Base-by-base conservation (phyloP, 176 grass and related monocot genomes). In the Paspalum notatum region DNA sequence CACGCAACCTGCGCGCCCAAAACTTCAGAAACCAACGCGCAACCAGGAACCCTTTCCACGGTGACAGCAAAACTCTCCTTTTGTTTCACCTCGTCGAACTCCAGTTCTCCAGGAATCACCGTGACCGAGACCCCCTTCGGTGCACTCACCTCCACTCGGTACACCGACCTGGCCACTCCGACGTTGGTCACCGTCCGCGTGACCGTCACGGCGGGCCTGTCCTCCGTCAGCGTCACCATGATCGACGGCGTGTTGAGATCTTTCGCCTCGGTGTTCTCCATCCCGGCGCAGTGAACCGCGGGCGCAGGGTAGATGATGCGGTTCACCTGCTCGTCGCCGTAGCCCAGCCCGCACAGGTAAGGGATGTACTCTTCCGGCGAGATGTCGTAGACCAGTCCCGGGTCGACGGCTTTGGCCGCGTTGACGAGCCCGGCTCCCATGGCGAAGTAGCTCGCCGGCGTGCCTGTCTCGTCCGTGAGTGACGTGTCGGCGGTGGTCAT, bases 381-480 rank as follows among this genome's bases (percentile, higher is more conserved):
- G 56, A 89, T 79, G 87, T 94, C 77, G 50, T 94, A 94, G 11
- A 97, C 89, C 8, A 97, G 82, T 1, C 95, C 94, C 0, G 91
- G 91, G 40, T 89, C 17, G 22, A 69, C 51, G 55, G 94, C 88
- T 52, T 40, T 89, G 15, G 37, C 32, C n/a, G 91, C 71, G 62
- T 94, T 55, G 11, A 94, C 79, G 46, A 81, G 66, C 17, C 92
- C 95, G 8, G 92, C 77, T 58, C 95, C 92, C 7, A 91, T 53
- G 17, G 88, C 85, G 70, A 78, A 65, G 90, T 16, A 71, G 9
- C 49, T 80, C 54, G 37, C 83, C 87, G 2, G 72, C 27, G 20
- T 1, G 10, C 64, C 73, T 15, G 55, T 7, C 47, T 79, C 50
- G 52, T 97, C 75, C 0, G 51, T 27, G 16, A 92, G 88, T 12